A percentile compares a stretch with the other conserved stretches of the same genome.
Conservation (phyloP, 2,329 filamentous ascomycete species). For the Apiospora koreana region DNA sequence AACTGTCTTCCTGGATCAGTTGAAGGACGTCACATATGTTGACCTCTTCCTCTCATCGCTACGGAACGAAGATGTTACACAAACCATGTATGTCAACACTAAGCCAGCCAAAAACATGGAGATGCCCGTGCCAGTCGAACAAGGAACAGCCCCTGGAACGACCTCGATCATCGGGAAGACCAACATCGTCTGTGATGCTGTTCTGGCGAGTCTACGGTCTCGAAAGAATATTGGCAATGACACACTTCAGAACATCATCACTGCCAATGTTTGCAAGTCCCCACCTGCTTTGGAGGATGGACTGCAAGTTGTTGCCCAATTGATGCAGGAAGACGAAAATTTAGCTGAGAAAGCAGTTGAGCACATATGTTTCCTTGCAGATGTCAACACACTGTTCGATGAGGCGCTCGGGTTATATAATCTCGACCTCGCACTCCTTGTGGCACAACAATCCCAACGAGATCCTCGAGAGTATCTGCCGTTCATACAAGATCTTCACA, state of each 20-base stretch:
- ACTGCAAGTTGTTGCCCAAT: constrained; percentile 72
- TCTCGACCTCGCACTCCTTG: constrained; percentile 82
- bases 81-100: constrained; percentile 93
- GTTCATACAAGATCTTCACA: constrained; percentile 85
- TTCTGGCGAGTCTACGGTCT: constrained; percentile 67
- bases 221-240: constrained; percentile 58
- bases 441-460: constrained; percentile 94
- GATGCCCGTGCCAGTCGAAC: constrained; percentile 18
- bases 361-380: constrained; percentile 95
- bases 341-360: constrained; percentile 88
- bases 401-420: constrained; percentile 89
- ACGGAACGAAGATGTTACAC: constrained; percentile 86
- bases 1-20: constrained; percentile 76
- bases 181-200: constrained; percentile 85
- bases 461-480: constrained; percentile 95
- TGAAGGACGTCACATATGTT: constrained; percentile 78
- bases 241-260: constrained; percentile 83
- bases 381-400: constrained; percentile 90
- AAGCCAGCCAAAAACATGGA: constrained; percentile 45
- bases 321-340: constrained; percentile 68
- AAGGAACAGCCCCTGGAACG: not conserved
- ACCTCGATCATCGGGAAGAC: constrained; percentile 60
- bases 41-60: constrained; percentile 90
- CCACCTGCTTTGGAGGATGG: constrained; percentile 90
- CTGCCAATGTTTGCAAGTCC: constrained; percentile 89